phyloP scores from a whole-genome alignment of 2,329 filamentous ascomycete species.

The Didymella arachidicola region DNA sequence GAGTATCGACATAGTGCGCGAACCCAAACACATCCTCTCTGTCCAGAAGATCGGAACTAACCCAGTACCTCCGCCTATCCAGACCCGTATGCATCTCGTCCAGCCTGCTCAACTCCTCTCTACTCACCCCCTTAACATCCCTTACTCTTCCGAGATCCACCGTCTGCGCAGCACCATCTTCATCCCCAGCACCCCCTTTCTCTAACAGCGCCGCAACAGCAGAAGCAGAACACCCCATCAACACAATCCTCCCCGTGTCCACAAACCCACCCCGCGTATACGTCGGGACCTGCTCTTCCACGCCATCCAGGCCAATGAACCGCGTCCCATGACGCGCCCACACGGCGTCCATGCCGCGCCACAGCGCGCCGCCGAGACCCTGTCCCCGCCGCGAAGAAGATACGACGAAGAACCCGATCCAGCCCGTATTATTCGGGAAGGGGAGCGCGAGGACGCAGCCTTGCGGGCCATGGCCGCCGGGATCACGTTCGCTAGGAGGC shows the following conservation, averaged over 20 bases:
- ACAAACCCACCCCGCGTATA: background rate
- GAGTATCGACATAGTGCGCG: background rate
- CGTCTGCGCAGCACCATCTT: too few species aligned
- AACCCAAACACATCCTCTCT: background rate
- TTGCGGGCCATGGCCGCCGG: background rate
- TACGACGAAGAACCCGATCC: background rate
- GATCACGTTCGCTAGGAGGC: too few species aligned
- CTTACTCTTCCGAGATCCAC: background rate
- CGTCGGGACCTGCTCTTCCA: background rate
- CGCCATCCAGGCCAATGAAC: background rate
- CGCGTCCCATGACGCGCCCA: background rate
- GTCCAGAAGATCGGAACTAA: background rate
- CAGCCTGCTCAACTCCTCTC: background rate
- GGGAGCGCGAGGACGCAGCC: background rate
- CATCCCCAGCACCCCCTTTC: too few species aligned
- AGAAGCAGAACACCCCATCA: background rate
- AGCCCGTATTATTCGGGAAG: background rate
- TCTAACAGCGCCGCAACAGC: too few species aligned
- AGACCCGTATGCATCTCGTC: background rate
- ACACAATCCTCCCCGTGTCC: background rate
- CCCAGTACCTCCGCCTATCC: background rate
- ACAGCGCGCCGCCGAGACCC: background rate
- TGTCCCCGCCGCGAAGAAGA: background rate
- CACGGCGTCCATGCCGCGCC: background rate
- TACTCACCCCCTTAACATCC: background rate